Base-by-base conservation (phyloP, 371 early-diverging fungal genomes). In the Chytridium lagenaria region DNA sequence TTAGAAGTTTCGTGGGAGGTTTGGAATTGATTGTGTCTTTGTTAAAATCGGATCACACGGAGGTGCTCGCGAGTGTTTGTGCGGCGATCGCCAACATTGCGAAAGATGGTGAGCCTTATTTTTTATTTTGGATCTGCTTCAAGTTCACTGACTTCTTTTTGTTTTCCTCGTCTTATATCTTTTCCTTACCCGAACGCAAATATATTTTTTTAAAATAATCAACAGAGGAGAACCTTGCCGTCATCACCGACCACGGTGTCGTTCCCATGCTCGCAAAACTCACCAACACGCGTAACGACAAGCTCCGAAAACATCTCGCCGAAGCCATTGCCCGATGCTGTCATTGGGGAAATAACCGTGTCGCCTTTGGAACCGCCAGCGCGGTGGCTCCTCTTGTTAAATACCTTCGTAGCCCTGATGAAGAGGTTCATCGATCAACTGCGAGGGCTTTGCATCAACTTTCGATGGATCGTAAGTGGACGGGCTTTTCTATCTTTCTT, bases 241-340 rank as follows among this genome's bases (percentile, higher is more conserved):
- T 88, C n/a, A 86, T 88, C 16, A 87, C 89, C n/a, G 89, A 88
- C 73, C 89, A 88, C 72, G 87, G 87, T 0, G 87, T 88, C 10
- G 87, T 88, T 0, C 86, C 85, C 2, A 85, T 87, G 86, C 82
- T 88, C 12, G 86, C 83, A 26, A 87, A 87, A 61, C 78, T 88
- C 40, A 83, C 85, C 50, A 81, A 81, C 72, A 84, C 84, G 15
- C 78, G 81, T 1, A 83, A 86, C 72, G 86, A 87, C 67, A 79
- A 82, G 55, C 80, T 88, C 37, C 80, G 87, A 2, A 83, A 82
- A 65, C 86, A 86, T 67, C 74, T 88, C 15, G 78, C 85, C 5
- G 86, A 86, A 69, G 87, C 89, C 1, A 81, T 88, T 52, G 87
- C 87, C 16, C 59, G 85, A 30, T 88, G 87, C 76, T 88, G 88